These are phyloP conservation scores for Elaeagnus macrophylla DNA, from an alignment of 306 rosid species.

Conservation along the genomic window DNA sequence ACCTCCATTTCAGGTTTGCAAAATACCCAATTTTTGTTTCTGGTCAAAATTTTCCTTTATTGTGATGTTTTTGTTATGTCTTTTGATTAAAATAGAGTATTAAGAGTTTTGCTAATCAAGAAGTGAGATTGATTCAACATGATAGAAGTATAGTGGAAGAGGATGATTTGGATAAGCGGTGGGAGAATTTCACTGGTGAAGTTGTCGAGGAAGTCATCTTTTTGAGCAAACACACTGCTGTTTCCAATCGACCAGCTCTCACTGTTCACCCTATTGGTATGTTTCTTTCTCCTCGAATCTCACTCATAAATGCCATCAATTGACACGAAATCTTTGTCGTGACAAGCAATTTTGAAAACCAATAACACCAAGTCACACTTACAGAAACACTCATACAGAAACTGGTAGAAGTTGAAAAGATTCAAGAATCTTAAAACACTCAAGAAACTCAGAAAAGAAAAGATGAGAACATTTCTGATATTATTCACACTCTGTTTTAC, in stretches of 20 bases:
- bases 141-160: slow-evolving; percentile 51
- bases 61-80: not conserved
- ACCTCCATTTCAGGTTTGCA: slow-evolving; percentile 49
- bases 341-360: too few species aligned
- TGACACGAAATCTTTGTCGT: too few species aligned
- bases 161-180: slow-evolving; percentile 62
- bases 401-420: too few species aligned
- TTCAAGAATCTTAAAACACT: too few species aligned
- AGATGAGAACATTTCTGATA: too few species aligned
- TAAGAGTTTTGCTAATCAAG: slow-evolving; percentile 47
- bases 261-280: slow-evolving; percentile 88
- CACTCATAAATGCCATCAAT: too few species aligned
- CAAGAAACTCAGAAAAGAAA: too few species aligned
- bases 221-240: slow-evolving; percentile 81
- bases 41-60: too few species aligned
- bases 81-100: slow-evolving; percentile 30
- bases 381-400: too few species aligned
- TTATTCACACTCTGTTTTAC: too few species aligned
- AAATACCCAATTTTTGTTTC: not conserved
- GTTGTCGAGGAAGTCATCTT: slow-evolving; percentile 66
- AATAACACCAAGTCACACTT: too few species aligned
- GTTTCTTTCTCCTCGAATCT: not conserved
- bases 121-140: slow-evolving; percentile 50
- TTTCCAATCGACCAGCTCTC: slow-evolving; percentile 81
- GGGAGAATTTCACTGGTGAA: slow-evolving; percentile 69